Evolutionary conservation across 2,329 filamentous ascomycete species (phyloP), one percentile per base, ranked within the genome.

Genomic region (Ceratocystis huliohia): DNA sequence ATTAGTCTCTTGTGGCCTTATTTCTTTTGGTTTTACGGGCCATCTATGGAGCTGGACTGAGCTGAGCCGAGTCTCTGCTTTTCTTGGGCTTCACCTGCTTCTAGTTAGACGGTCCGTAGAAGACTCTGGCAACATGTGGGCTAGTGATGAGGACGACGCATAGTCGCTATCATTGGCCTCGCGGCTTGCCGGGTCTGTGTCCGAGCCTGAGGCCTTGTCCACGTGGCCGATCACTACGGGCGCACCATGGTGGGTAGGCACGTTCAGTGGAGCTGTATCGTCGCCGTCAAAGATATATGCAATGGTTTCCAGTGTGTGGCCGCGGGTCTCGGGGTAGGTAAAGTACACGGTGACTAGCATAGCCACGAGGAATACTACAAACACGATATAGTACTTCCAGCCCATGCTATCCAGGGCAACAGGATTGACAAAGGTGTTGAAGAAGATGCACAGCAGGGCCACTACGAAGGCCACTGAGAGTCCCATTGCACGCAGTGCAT

Each of bases 291-390:
- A 67, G 41, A 65, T 50, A 57, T 69, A 69, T 1, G 70, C 69
- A 56, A 71, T 68, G 44, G 69, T 69, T 63, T 71, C 70, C 2
- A 71, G 67, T 4, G 70, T 70, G 17, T 69, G 68, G 8, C 69
- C 90, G 69, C 87, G 88, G 0, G 90, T 95, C 76, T 95, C 90
- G 8, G 90, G 89, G 74, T 93, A 95, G 69, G 92, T 81, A 75
- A 91, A 88, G 76, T 86, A 94, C 63, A 94, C 87, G 84, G 75
- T 70, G 30, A 61, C 65, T 50, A 78, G 73, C 70, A 79, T 76
- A 45, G 78, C 75, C 1, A 72, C 71, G 13, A 79, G 73, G 73
- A 77, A 79, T 33, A 74, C 75, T 69, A 76, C 77, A 68, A 78
- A 79, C 8, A 77, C 76, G 33, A 77, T 75, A 45, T 78, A 73